Conservation (phyloP, 2,329 filamentous ascomycete genomes). For the Dothideomycetes sp. region DNA sequence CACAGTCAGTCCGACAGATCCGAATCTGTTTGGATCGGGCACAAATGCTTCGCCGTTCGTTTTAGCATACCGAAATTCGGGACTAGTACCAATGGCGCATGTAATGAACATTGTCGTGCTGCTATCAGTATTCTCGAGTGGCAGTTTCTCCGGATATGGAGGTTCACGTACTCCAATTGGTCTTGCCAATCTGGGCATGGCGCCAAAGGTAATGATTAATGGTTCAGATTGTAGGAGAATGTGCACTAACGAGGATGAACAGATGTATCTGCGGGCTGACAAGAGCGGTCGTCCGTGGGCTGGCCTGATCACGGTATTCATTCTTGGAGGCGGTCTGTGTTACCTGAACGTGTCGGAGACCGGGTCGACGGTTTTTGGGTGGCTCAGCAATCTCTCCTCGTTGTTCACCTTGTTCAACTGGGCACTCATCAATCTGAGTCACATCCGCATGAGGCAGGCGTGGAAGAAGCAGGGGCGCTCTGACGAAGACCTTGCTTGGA, state of each 20-base stretch:
- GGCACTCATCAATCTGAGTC: conserved; percentile 58
- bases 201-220: conserved; percentile 20
- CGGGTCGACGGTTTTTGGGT: conserved; percentile 27
- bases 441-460: conserved; percentile 59
- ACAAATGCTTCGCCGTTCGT: conserved; percentile 47
- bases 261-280: conserved; percentile 16
- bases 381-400: conserved; percentile 55
- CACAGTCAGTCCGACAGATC: conserved; percentile 9
- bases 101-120: conserved; percentile 40
- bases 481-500: conserved; percentile 37
- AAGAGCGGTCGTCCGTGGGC: conserved; percentile 25
- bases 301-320: conserved; percentile 18
- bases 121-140: conserved; percentile 34
- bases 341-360: conserved; percentile 26
- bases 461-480: conserved; percentile 48
- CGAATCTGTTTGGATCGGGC: conserved; percentile 21
- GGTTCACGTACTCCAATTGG: conserved; percentile 34
- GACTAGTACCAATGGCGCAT: conserved; percentile 26
- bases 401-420: conserved; percentile 64
- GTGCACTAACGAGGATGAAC: no score
- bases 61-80: conserved; percentile 30
- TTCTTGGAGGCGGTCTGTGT: conserved; percentile 25
- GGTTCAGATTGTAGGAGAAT: no score
- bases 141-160: conserved; percentile 32
- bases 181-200: conserved; percentile 33